phyloP scores from a whole-genome alignment of 202 grass and related monocot genomes.

The Digitaria exilis region DNA sequence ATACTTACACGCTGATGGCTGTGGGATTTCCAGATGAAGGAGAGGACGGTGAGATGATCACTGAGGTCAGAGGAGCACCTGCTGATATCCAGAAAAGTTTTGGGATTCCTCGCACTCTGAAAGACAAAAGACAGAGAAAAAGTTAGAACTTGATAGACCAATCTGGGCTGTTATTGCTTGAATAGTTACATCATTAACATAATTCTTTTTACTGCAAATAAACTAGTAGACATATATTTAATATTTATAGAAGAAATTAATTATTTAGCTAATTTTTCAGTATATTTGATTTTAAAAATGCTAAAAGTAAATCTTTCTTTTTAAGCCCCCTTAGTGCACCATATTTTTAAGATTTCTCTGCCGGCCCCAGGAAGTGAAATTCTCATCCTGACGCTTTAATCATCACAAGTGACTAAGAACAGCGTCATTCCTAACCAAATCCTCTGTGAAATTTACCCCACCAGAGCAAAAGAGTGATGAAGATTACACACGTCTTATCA shows the following conservation, averaged over 20 bases:
- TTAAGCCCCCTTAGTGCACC: not conserved
- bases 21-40: constrained; percentile 72
- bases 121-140: not conserved
- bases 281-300: not conserved
- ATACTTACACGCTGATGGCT: constrained; percentile 83
- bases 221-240: no score
- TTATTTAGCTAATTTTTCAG: no score
- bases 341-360: constrained; percentile 22
- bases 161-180: not conserved
- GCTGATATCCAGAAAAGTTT: constrained; percentile 96
- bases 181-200: not conserved
- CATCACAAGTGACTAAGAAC: constrained; percentile 23
- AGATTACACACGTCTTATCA: not conserved
- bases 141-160: not conserved
- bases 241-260: not conserved
- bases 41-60: constrained; percentile 86
- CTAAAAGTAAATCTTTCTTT: not conserved
- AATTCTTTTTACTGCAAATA: not conserved
- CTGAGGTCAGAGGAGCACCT: constrained; percentile 77
- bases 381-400: constrained; percentile 3
- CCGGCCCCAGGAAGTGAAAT: constrained; percentile 6
- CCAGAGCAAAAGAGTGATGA: not conserved
- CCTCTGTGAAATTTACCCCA: not conserved
- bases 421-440: constrained; percentile 19
- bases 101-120: constrained; percentile 78